Base-by-base conservation (phyloP, 371 early-diverging fungal genomes). In the Mucor saturninus region DNA sequence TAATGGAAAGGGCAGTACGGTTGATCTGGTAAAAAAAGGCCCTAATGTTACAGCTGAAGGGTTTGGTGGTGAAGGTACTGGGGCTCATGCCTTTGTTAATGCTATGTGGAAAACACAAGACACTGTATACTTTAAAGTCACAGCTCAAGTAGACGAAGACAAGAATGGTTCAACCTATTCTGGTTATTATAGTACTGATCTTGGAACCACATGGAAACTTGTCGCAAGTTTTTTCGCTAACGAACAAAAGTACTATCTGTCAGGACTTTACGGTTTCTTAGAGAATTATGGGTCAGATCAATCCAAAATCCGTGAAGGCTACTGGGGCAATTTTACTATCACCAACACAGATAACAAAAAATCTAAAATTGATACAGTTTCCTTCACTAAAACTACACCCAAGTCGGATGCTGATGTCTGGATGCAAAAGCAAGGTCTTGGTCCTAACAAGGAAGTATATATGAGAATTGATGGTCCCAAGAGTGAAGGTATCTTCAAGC, bases 21-120 rank as follows among this genome's bases (percentile, higher is more conserved):
- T 65, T 2, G 55, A 65, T n/a, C 32, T 54, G 4, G 4, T 65
- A 2, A 13, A 46, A 13, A 54, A 52, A 6, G 59, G 56, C 1
- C 3, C 42, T 11, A 28, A 40, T 52, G 65, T 38, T 14, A 38
- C 5, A 3, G 53, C 51, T 5, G 60, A 55, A 45, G 54, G 52
- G 2, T 68, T 68, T 56, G 69, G 69, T 32, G 64, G 64, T 15
- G 69, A 68, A 49, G 69, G 64, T 28, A 64, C 64, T 26, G 69
- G 69, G 2, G 28, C 56, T 10, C 69, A 68, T 35, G 56, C 69
- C 0, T 56, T 38, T 43, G 38, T 55, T 11, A 29, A 31, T 1
- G 54, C 54, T 29, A 14, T 61, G 1, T 68, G 64, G 69, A 45
- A 40, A 14, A 37, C 60, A 28, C 56, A 43, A 29, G 32, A 60